These are phyloP conservation scores for Plasmodium knowlesi DNA, from an alignment of 169 alveolate genomes.

Conservation along the genomic window DNA sequence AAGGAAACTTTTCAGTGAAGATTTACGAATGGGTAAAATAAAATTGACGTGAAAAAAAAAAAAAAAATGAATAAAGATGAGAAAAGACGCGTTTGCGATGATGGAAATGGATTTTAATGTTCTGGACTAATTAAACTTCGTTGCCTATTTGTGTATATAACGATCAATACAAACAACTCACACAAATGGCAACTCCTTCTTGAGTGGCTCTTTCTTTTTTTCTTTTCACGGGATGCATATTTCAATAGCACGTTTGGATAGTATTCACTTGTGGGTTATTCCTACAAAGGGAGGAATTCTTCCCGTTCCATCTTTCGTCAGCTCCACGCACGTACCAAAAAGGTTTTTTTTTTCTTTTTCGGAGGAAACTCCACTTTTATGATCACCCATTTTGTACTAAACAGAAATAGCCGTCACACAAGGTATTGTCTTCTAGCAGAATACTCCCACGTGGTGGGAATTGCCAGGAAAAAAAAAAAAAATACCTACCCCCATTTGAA, in stretches of 20 bases:
- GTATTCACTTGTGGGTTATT: not conserved
- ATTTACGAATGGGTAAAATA: constrained; percentile 5
- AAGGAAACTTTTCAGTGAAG: constrained; percentile 12
- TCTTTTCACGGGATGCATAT: not conserved
- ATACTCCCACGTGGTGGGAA: constrained; percentile 7
- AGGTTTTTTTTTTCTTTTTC: not conserved
- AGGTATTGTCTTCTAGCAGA: constrained; percentile 17
- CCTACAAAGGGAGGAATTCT: constrained; percentile 3
- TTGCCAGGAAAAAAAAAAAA: not conserved
- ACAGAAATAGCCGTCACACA: not conserved
- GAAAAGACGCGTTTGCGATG: not conserved
- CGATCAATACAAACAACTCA: not conserved
- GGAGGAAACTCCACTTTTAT: constrained; percentile 5
- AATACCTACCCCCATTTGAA: not conserved
- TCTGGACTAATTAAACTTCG: not conserved
- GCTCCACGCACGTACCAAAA: not conserved
- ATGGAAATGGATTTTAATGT: not conserved
- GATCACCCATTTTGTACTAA: constrained; percentile 12
- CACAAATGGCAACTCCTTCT: not conserved
- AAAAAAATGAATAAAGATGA: not conserved
- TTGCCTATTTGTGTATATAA: not conserved
- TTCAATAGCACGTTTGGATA: not conserved
- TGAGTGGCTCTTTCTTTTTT: not conserved
- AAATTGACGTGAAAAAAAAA: constrained; percentile 11
- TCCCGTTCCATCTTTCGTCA: not conserved